Evolutionary conservation across 2,329 filamentous ascomycete genomes (phyloP).

Genomic region (Arthroderma uncinatum): DNA sequence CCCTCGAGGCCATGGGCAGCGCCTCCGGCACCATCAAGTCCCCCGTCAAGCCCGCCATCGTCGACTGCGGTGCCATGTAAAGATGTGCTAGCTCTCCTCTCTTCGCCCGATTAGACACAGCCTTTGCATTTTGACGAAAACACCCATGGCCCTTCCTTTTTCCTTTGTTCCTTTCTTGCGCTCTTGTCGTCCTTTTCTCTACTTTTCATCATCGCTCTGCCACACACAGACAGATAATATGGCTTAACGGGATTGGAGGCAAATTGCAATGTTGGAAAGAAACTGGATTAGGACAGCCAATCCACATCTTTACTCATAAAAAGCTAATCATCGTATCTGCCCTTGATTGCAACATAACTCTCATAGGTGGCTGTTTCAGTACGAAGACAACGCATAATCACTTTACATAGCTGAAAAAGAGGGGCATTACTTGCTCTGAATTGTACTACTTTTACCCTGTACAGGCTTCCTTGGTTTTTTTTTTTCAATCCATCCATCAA

Average conservation of each 20-base stretch:
- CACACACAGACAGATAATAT: background rate
- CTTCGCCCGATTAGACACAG: background rate
- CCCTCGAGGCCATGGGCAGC: conserved; percentile 50
- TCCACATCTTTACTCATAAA: background rate
- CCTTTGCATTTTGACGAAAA: background rate
- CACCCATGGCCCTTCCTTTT: background rate
- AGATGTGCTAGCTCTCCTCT: conserved; percentile 10
- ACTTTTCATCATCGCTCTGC: background rate
- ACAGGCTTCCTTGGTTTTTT: background rate
- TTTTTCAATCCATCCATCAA: too few species aligned
- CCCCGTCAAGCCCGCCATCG: conserved; percentile 45
- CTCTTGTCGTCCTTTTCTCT: conserved; percentile 1
- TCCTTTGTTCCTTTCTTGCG: background rate
- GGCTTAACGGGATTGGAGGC: background rate
- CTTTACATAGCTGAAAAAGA: background rate
- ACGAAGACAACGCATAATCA: conserved; percentile 2
- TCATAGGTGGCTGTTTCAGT: background rate
- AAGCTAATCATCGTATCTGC: background rate
- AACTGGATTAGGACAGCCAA: background rate
- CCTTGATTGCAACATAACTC: background rate
- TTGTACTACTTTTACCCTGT: background rate
- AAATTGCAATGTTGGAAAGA: background rate
- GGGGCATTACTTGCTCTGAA: background rate
- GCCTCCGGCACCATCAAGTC: conserved; percentile 42
- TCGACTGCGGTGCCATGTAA: conserved; percentile 40